These are phyloP conservation scores for Trichocladium uniseriatum DNA, from an alignment of 495 filamentous ascomycete genomes.

Conservation along the genomic window DNA sequence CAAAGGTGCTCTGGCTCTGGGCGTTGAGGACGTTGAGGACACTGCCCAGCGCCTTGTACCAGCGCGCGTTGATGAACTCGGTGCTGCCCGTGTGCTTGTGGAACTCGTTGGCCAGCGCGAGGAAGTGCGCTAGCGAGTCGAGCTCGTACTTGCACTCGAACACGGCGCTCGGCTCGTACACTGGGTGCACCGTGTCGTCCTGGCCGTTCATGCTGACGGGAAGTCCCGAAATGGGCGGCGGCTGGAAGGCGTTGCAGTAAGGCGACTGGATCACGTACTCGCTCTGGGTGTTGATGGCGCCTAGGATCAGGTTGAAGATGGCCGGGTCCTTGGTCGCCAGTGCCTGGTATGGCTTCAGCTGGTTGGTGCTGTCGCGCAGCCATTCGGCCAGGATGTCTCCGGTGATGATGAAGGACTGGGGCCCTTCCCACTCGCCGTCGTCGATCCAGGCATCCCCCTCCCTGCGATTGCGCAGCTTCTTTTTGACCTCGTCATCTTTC, in stretches of 20 bases:
- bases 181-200: conserved; percentile 74
- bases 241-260: conserved; percentile 98
- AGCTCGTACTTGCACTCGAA: conserved; percentile 99
- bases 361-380: conserved; percentile 95
- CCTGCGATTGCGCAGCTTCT: conserved; percentile 9
- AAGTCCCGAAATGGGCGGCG: conserved; percentile 72
- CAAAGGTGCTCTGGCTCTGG: conserved; percentile 74
- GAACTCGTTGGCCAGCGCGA: conserved; percentile 79
- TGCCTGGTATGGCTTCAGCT: conserved; percentile 78
- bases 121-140: conserved; percentile 88
- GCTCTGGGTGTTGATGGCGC: conserved; percentile 92
- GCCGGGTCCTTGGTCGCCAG: conserved; percentile 69
- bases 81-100: conserved; percentile 66
- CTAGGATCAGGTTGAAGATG: conserved; percentile 72
- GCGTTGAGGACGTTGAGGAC: conserved; percentile 64
- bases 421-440: conserved; percentile 61
- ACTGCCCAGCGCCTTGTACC: conserved; percentile 69
- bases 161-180: conserved; percentile 71
- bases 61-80: conserved; percentile 68
- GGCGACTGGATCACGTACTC: conserved; percentile 91
- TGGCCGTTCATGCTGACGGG: conserved; percentile 61
- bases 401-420: conserved; percentile 92
- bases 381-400: conserved; percentile 99
- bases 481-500: conserved; percentile 27
- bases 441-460: conserved; percentile 23